phyloP scores from a whole-genome alignment of 2,329 filamentous ascomycete species.

The Fusarium cicatricum region DNA sequence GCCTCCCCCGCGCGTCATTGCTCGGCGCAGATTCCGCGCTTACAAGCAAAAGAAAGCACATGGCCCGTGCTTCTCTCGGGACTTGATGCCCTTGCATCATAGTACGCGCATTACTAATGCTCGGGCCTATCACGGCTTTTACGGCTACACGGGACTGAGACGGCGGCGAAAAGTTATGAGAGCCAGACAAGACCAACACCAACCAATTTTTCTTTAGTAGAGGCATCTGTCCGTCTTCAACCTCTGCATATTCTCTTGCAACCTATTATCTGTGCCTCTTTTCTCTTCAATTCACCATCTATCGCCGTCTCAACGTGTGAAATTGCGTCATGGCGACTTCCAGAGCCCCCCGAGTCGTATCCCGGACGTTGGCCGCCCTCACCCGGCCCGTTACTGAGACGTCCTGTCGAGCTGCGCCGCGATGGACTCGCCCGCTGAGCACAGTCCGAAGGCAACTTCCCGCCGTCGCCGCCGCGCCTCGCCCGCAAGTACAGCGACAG shows the following conservation, averaged over 20 bases:
- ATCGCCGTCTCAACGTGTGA: not conserved
- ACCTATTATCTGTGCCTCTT: not conserved
- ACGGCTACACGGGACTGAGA: conserved; percentile 26
- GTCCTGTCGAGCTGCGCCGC: conserved; percentile 33
- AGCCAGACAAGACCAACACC: conserved; percentile 26
- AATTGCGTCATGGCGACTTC: conserved; percentile 37
- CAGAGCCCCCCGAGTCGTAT: conserved; percentile 34
- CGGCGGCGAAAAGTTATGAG: conserved; percentile 42
- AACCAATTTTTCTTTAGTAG: conserved; percentile 11
- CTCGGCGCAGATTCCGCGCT: conserved; percentile 16
- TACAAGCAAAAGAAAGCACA: conserved; percentile 1
- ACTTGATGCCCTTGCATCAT: conserved; percentile 42
- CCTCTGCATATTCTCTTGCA: not conserved
- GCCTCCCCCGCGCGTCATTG: conserved; percentile 35
- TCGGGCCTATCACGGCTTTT: conserved; percentile 38
- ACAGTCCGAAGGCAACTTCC: conserved; percentile 34
- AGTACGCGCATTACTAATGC: conserved; percentile 47
- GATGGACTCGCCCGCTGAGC: conserved; percentile 43
- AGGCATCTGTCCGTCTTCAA: conserved; percentile 14
- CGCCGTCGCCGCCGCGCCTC: conserved; percentile 29
- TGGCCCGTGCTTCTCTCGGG: conserved; percentile 19
- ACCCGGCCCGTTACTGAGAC: conserved; percentile 34
- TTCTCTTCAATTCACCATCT: not conserved
- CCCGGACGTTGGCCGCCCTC: conserved; percentile 37
- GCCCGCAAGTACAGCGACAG: conserved; percentile 31